phyloP scores from a whole-genome alignment of 139 green algal species.

The Chlorella sp. region DNA sequence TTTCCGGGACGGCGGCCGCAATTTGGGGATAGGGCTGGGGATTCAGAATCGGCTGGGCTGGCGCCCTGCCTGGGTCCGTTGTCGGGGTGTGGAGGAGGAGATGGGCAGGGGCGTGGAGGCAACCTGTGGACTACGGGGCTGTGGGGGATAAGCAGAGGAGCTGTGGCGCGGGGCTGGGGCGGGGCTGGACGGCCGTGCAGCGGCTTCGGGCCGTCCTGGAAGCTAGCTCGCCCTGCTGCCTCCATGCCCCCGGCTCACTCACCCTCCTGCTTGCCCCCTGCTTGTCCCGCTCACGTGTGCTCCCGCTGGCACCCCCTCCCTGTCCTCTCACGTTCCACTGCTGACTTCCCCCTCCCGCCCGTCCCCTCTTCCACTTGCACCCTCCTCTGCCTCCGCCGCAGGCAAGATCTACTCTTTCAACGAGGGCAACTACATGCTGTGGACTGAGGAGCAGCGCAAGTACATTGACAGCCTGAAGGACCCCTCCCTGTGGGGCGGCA shows the following conservation, averaged over 20 bases:
- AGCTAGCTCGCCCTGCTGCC: background rate
- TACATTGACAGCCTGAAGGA: slow-evolving; percentile 94
- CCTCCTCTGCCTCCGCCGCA: background rate
- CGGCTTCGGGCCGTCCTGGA: background rate
- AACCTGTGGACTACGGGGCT: too few species aligned
- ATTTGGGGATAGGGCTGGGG: background rate
- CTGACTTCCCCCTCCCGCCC: too few species aligned
- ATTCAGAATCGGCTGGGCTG: too few species aligned
- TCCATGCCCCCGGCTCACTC: background rate
- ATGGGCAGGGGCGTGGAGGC: too few species aligned
- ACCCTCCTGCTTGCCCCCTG: background rate
- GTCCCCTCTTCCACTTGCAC: background rate
- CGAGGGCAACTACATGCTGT: slow-evolving; percentile 97
- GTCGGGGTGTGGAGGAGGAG: too few species aligned
- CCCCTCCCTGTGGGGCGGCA: slow-evolving; percentile 76
- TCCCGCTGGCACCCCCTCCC: too few species aligned
- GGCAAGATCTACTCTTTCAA: slow-evolving; percentile 99
- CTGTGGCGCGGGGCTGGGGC: too few species aligned
- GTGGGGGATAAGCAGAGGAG: too few species aligned
- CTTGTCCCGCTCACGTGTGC: too few species aligned
- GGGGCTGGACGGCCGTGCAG: background rate
- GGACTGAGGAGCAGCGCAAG: slow-evolving; percentile 70
- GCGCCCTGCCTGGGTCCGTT: too few species aligned
- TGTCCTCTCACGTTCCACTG: too few species aligned
- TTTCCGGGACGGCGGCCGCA: too few species aligned